A percentile compares a stretch with the other conserved stretches of the same genome.
Evolutionary conservation across 805 yeast species (phyloP).

Genomic region (Candida nanaspora): DNA sequence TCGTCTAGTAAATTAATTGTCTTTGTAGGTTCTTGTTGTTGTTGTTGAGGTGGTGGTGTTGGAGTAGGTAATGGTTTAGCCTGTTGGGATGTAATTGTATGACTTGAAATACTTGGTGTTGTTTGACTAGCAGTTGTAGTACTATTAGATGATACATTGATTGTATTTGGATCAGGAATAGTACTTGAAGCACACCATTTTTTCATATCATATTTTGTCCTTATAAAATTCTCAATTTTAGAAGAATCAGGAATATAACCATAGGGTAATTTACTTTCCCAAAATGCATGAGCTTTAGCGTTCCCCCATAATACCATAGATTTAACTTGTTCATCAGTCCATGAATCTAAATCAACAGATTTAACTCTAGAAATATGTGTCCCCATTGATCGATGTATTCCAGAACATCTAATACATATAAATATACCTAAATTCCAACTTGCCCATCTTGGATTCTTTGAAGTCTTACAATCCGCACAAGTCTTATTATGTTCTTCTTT

Average conservation of each 20-base stretch:
- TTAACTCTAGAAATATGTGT: conserved; percentile 92
- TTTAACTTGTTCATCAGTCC: conserved; percentile 90
- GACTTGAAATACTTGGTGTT: no score
- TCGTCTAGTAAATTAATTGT: conserved; percentile 1
- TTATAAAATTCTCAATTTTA: conserved; percentile 81
- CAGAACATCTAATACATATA: conserved; percentile 91
- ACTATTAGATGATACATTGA: conserved; percentile 10
- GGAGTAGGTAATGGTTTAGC: conserved; percentile 15
- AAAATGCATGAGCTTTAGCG: conserved; percentile 63
- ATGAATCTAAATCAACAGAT: conserved; percentile 88
- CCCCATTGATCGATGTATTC: conserved; percentile 92
- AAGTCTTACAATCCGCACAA: conserved; percentile 89
- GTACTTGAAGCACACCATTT: conserved; percentile 66
- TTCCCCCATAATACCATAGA: conserved; percentile 87
- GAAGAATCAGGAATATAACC: conserved; percentile 72
- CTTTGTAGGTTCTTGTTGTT: conserved; percentile 1
- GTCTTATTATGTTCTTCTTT: conserved; percentile 68
- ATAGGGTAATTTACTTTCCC: conserved; percentile 77
- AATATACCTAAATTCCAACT: conserved; percentile 93
- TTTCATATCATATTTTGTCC: conserved; percentile 86
- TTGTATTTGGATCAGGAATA: conserved; percentile 53
- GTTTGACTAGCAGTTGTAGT: no score
- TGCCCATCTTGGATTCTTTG: conserved; percentile 96
- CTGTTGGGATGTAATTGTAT: no score
- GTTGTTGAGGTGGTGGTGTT: conserved; percentile 3